These are phyloP conservation scores for Arxiozyma bovina DNA, from an alignment of 1,139 yeast species.

Conservation along the genomic window DNA sequence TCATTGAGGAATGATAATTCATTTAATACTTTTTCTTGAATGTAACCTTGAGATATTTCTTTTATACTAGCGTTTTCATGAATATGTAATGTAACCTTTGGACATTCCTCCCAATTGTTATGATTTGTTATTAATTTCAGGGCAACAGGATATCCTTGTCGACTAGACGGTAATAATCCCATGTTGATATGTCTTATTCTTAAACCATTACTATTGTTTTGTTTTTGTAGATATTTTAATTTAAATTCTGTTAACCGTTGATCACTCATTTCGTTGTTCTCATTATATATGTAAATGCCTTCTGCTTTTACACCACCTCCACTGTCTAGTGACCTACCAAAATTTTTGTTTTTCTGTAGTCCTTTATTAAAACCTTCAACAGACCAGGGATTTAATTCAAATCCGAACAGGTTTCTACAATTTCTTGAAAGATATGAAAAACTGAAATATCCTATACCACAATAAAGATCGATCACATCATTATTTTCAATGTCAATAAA, in stretches of 20 bases:
- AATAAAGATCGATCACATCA: conserved; percentile 60
- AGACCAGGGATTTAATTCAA: conserved; percentile 88
- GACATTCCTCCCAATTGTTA: conserved; percentile 10
- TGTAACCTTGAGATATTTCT: conserved; percentile 32
- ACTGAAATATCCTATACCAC: conserved; percentile 83
- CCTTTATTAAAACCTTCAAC: conserved; percentile 61
- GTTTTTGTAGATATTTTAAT: background rate
- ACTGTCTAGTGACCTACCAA: background rate
- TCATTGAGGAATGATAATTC: conserved; percentile 1
- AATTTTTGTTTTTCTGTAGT: conserved; percentile 38
- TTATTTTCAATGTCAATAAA: conserved; percentile 34
- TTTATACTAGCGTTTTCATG: conserved; percentile 62
- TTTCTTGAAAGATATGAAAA: conserved; percentile 53
- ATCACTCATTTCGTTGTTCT: conserved; percentile 48
- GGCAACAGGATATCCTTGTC: conserved; percentile 51
- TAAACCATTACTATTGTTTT: conserved; percentile 10
- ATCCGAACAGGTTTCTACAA: conserved; percentile 52
- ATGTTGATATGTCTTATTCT: conserved; percentile 58
- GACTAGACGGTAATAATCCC: conserved; percentile 68
- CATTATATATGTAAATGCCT: conserved; percentile 39
- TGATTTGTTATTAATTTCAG: conserved; percentile 22
- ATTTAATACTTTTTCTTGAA: conserved; percentile 5
- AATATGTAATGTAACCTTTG: conserved; percentile 43
- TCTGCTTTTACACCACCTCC: conserved; percentile 20
- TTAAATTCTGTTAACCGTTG: conserved; percentile 32